These are phyloP conservation scores for Rhipidocladum racemiflorum DNA, from an alignment of 176 grass and related monocot genomes.

Conservation along the genomic window DNA sequence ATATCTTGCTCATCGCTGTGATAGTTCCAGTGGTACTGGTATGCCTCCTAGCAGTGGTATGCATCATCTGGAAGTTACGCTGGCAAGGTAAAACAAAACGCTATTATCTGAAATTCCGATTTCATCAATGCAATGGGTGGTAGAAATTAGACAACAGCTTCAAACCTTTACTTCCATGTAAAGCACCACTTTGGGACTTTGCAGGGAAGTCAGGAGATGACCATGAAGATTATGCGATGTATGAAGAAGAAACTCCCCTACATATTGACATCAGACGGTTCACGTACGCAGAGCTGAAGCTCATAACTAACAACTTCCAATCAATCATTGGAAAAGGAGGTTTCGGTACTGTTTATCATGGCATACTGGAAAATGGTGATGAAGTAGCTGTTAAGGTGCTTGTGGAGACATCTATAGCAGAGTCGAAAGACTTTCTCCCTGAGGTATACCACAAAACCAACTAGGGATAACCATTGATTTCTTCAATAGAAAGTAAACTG, in stretches of 20 bases:
- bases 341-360: conserved; percentile 48
- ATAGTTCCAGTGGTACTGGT: conserved; percentile 20
- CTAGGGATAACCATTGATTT: background rate
- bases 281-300: conserved; percentile 37
- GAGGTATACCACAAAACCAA: conserved; percentile 30
- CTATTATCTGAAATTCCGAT: background rate
- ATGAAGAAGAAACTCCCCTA: conserved; percentile 39
- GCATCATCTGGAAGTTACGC: background rate
- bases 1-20: background rate
- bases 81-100: conserved; percentile 18
- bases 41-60: background rate
- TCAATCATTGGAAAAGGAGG: conserved; percentile 41
- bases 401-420: conserved; percentile 22
- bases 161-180: background rate
- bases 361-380: conserved; percentile 32
- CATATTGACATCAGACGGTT: conserved; percentile 32
- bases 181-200: background rate
- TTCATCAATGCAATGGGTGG: background rate
- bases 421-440: conserved; percentile 37
- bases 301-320: conserved; percentile 36
- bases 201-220: conserved; percentile 17
- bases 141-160: background rate
- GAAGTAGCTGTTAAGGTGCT: conserved; percentile 47
- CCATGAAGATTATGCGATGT: conserved; percentile 20
- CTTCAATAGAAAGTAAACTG: background rate